Evolutionary conservation across 352 stramenopile genomes (phyloP), one percentile per base, ranked within the genome.

Genomic region (Globisporangium okanoganense): DNA sequence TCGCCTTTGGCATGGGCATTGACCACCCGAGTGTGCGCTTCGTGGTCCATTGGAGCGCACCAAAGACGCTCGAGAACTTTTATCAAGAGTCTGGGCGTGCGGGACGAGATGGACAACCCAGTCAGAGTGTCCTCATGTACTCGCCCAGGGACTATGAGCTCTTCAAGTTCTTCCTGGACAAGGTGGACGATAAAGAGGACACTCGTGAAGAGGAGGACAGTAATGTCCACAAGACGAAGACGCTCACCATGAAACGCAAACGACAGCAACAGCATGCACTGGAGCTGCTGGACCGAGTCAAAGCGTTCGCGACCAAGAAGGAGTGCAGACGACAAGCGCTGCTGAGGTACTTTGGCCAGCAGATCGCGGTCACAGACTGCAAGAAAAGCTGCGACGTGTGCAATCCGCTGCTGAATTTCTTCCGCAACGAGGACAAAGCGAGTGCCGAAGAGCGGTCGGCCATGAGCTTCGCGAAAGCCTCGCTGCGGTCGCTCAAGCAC

Each of bases 61-160:
- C 80, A n/a, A 90, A 87, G 65, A 95, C 85, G 16, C 67, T 99
- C 6, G 97, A 99, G 67, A 95, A 89, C 12, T 98, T 99, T 65
- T 99, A 98, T 70, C 96, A 99, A 75, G 96, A 99, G 80, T 92
- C 86, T 3, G 97, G 97, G 0, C 79, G 97, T 44, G 97, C 93
- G 16, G 97, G 97, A 20, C 80, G 97, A 49, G 97, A 99, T 72
- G 96, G 96, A 18, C 43, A 87, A 7, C 75, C 89, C 0, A 87
- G 82, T 62, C 72, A 94, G 18, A 97, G 91, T 62, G 69, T 97
- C 20, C 41, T 98, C 25, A 74, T 96, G 18, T 97, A 95, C 68
- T 75, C 73, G 5, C 56, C 56, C 2, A 62, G 64, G 5, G 77
- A 89, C 67, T 83, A 77, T 16, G 66, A 82, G 9, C 56, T 84